phyloP scores from a whole-genome alignment of 2,329 filamentous ascomycete species.

The Nigrospora osmanthi region DNA sequence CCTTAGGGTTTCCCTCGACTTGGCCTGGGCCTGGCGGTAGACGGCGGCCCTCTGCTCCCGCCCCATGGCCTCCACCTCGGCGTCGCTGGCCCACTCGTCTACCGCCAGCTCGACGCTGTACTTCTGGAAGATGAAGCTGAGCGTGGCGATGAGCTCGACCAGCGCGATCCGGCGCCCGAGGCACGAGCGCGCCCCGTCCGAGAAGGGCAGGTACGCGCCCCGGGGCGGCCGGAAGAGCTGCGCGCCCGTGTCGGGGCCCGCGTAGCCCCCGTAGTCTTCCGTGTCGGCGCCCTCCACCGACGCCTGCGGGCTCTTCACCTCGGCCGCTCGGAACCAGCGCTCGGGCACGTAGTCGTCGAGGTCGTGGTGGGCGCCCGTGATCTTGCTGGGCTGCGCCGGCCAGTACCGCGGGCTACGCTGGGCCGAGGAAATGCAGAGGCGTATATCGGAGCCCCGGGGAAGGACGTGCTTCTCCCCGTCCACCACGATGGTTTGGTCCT shows the following conservation, averaged over 20 bases:
- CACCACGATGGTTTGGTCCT: conserved; percentile 50
- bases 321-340: conserved; percentile 53
- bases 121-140: conserved; percentile 47
- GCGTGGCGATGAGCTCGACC: conserved; percentile 47
- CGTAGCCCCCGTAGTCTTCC: conserved; percentile 51
- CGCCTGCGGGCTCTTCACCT: conserved; percentile 1
- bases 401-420: conserved; percentile 69
- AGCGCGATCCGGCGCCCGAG: conserved; percentile 51
- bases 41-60: conserved; percentile 36
- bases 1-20: conserved; percentile 42
- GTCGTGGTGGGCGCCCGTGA: conserved; percentile 40
- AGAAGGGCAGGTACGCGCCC: conserved; percentile 53
- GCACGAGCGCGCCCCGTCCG: conserved; percentile 49
- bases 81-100: conserved; percentile 46
- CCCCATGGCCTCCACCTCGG: conserved; percentile 44
- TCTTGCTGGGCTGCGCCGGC: conserved; percentile 45
- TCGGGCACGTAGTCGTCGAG: conserved; percentile 67
- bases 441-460: conserved; percentile 48
- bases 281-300: conserved; percentile 26
- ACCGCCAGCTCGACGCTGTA: conserved; percentile 67
- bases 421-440: conserved; percentile 44
- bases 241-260: conserved; percentile 52
- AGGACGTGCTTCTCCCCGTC: conserved; percentile 34
- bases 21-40: conserved; percentile 54
- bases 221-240: conserved; percentile 51